Conservation (phyloP, 345 rosid species). For the Viola odorata region DNA sequence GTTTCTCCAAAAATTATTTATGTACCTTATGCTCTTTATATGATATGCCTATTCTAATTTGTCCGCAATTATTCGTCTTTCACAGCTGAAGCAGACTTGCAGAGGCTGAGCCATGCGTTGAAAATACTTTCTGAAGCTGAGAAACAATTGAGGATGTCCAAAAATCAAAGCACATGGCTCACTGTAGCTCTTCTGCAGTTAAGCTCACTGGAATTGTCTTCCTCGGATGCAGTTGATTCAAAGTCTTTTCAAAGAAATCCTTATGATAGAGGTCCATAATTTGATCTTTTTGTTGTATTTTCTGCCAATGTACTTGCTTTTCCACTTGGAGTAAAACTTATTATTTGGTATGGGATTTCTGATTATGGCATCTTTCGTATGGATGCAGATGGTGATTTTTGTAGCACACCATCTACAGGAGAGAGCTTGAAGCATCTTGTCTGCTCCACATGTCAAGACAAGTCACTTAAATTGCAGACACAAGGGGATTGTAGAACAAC, state of each 20-base stretch:
- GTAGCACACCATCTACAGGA: constrained; percentile 44
- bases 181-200: constrained; percentile 89
- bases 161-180: constrained; percentile 93
- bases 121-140: constrained; percentile 89
- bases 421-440: constrained; percentile 41
- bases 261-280: constrained; percentile 39
- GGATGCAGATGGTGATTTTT: constrained; percentile 42
- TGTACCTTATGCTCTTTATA: not conserved
- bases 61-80: not conserved
- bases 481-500: constrained; percentile 42
- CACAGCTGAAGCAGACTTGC: constrained; percentile 75
- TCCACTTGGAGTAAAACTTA: not conserved
- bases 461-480: constrained; percentile 26
- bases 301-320: not conserved
- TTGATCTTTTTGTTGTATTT: not conserved
- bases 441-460: constrained; percentile 40
- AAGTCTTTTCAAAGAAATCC: constrained; percentile 40
- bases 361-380: not conserved
- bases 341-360: not conserved
- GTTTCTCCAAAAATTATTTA: too few species aligned
- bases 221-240: constrained; percentile 35
- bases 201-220: constrained; percentile 52
- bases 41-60: not conserved
- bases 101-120: constrained; percentile 64
- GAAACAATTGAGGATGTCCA: constrained; percentile 84